These are phyloP conservation scores for Zychaea mexicana DNA, from an alignment of 371 early-diverging fungal species.

Conservation along the genomic window DNA sequence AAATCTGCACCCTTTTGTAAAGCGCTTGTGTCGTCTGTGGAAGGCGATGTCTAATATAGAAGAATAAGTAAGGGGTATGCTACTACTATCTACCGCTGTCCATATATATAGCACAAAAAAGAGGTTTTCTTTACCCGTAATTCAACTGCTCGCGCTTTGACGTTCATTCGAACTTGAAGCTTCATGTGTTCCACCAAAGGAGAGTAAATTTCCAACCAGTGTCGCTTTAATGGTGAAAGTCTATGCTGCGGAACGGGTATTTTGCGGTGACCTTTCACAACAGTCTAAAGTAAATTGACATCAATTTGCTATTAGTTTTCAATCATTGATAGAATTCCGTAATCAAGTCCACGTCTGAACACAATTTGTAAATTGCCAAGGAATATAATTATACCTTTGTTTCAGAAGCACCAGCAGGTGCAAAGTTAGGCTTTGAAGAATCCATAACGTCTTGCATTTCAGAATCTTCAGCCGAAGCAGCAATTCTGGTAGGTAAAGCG, in stretches of 20 bases:
- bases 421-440: slow-evolving; percentile 49
- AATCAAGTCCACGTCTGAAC: no score
- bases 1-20: slow-evolving; percentile 97
- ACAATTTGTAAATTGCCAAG: not conserved
- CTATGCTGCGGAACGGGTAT: slow-evolving; percentile 94
- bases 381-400: slow-evolving; percentile 30
- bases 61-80: not conserved
- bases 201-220: slow-evolving; percentile 98
- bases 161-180: slow-evolving; percentile 97
- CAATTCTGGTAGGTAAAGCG: slow-evolving; percentile 51
- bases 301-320: no score
- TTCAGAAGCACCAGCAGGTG: slow-evolving; percentile 36
- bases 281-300: no score
- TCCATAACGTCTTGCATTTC: slow-evolving; percentile 53
- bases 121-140: slow-evolving; percentile 60
- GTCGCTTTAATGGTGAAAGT: slow-evolving; percentile 88
- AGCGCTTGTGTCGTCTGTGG: slow-evolving; percentile 86
- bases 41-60: slow-evolving; percentile 64
- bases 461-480: slow-evolving; percentile 38
- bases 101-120: not conserved
- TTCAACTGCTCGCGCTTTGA: slow-evolving; percentile 89
- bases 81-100: not conserved
- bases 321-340: no score
- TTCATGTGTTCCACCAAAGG: slow-evolving; percentile 98
- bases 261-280: slow-evolving; percentile 66